phyloP scores from a whole-genome alignment of 2,329 filamentous ascomycete genomes.

The Epichloe gansuensis region DNA sequence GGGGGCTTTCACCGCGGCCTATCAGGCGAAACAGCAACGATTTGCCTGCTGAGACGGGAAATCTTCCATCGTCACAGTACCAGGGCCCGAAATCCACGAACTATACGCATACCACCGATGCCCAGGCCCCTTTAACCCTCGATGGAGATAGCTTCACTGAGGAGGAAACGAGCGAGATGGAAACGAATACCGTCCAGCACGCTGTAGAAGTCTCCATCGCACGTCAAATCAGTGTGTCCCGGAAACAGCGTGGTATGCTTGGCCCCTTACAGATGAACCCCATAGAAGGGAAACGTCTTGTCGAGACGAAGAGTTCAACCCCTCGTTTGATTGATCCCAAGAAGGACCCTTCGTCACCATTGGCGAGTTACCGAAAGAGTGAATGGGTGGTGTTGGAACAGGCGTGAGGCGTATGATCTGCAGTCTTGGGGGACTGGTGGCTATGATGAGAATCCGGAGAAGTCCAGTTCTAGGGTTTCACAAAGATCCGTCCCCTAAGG shows the following conservation, averaged over 20 bases:
- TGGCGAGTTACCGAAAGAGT: constrained; percentile 35
- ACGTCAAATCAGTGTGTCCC: constrained; percentile 52
- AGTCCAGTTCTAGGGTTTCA: not conserved
- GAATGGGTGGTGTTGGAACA: constrained; percentile 40
- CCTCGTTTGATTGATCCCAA: constrained; percentile 32
- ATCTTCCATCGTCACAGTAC: not conserved
- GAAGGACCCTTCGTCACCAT: constrained; percentile 16
- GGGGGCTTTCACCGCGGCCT: not conserved
- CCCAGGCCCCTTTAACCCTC: not conserved
- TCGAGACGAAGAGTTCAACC: constrained; percentile 28
- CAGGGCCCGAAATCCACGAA: not conserved
- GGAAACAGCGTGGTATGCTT: constrained; percentile 46
- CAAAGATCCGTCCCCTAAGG: not conserved
- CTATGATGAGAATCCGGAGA: not conserved
- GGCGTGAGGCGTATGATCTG: constrained; percentile 14
- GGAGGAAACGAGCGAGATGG: constrained; percentile 9
- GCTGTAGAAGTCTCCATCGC: constrained; percentile 56
- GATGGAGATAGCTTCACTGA: not conserved
- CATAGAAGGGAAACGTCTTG: constrained; percentile 11
- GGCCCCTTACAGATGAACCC: constrained; percentile 33
- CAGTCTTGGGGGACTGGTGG: not conserved
- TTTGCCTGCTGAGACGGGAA: not conserved
- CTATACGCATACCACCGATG: not conserved
- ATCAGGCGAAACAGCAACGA: not conserved
- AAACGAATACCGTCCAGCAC: constrained; percentile 28